phyloP scores from a whole-genome alignment of 2,329 filamentous ascomycete genomes.

The Fusarium mundagurra region DNA sequence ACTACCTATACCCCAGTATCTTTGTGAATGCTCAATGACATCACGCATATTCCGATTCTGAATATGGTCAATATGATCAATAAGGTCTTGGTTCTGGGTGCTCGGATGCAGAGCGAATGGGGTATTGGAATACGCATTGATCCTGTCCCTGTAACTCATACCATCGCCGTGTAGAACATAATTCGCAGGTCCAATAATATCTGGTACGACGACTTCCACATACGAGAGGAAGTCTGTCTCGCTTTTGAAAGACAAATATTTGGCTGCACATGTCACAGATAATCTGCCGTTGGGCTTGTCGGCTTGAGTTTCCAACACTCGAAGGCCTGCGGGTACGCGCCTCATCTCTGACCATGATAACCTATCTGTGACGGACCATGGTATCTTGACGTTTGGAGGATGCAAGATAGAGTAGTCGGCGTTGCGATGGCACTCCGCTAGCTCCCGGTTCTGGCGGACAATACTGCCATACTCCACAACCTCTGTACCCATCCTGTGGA shows the following conservation, averaged over 20 bases:
- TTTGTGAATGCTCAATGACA: neutral
- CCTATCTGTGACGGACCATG: rapidly evolving
- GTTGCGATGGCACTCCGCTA: neutral
- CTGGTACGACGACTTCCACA: neutral
- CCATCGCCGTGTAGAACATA: rapidly evolving
- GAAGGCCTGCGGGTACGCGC: rapidly evolving
- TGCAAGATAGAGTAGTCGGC: neutral
- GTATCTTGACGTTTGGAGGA: rapidly evolving
- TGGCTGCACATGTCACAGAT: neutral
- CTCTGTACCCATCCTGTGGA: rapidly evolving
- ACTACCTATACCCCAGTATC: too few species aligned
- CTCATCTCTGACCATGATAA: too few species aligned
- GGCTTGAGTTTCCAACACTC: neutral
- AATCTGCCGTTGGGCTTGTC: neutral
- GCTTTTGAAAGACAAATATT: neutral
- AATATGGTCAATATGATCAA: neutral
- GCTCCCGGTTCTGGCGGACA: rapidly evolving
- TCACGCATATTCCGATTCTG: neutral
- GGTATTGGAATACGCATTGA: neutral
- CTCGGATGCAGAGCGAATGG: rapidly evolving
- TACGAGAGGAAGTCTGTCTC: neutral
- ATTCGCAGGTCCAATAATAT: neutral
- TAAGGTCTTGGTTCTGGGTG: rapidly evolving
- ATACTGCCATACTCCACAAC: rapidly evolving
- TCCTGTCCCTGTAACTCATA: rapidly evolving